These are phyloP conservation scores for Senecio squalidus DNA, from an alignment of 140 eudicot genomes.

Conservation along the genomic window DNA sequence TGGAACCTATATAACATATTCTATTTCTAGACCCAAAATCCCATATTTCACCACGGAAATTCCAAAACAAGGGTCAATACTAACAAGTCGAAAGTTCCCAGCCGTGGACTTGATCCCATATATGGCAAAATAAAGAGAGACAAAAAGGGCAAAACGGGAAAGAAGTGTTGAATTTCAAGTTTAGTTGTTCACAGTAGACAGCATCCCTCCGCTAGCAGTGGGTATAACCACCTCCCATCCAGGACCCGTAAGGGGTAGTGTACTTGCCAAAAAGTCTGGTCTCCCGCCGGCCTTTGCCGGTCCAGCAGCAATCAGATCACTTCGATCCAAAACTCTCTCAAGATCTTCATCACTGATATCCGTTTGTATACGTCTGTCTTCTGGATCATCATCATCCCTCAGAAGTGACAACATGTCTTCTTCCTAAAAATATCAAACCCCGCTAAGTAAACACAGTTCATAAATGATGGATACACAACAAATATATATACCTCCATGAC, in stretches of 20 bases:
- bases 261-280: slow-evolving; percentile 15
- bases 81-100: neutral
- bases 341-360: slow-evolving; percentile 82
- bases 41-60: slow-evolving; percentile 1
- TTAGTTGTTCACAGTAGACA: slow-evolving; percentile 77
- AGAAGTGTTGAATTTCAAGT: neutral
- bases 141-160: slow-evolving; percentile 19
- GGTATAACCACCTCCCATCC: slow-evolving; percentile 99
- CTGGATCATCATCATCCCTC: slow-evolving; percentile 50
- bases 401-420: slow-evolving; percentile 79
- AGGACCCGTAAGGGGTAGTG: slow-evolving; percentile 81
- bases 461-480: neutral
- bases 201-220: slow-evolving; percentile 82
- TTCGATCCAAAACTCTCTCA: slow-evolving; percentile 71
- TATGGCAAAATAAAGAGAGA: slow-evolving; percentile 5
- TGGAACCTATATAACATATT: no score
- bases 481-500: slow-evolving; percentile 38
- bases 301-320: slow-evolving; percentile 49
- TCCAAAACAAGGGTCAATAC: neutral
- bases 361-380: slow-evolving; percentile 79
- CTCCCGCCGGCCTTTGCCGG: slow-evolving; percentile 32
- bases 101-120: neutral
- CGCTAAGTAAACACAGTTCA: neutral
- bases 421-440: slow-evolving; percentile 39
- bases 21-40: slow-evolving; percentile 12